Base-by-base conservation (phyloP, 2,329 filamentous ascomycete genomes). In the Xylariaceae sp. region DNA sequence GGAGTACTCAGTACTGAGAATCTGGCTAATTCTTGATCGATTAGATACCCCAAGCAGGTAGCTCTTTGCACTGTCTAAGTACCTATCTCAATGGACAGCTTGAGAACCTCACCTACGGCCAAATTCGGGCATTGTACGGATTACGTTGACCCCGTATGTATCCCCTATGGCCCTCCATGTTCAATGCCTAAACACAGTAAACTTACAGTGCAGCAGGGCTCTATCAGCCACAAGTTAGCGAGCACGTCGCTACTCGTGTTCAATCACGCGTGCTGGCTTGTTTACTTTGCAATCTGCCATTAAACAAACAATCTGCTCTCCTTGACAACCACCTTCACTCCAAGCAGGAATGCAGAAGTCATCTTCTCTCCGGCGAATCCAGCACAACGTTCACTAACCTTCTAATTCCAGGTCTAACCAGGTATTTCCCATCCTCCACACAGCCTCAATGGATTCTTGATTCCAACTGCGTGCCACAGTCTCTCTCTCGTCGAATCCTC, bases 281-380 rank as follows among this genome's bases (percentile, higher is more conserved):
- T 65, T 65, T 65, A 62, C 37, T 42, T 42, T 13, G 37, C 37
- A 42, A 30, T 30, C 23, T 5, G 23, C 37, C 37, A 42, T 59
- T 63, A 51, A 61, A 65, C 61, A 63, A 63, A 53, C 15, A 45
- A 47, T 39, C n/a, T 53, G n/a, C 10, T 57, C 55, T 47, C 37
- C 56, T 61, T 13, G 62, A 62, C 57, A 60, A 62, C 62, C 55
- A 60, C 34, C 9, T 49, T 23, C 17, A 35, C 17, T 9, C 17
- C 55, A 30, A 13, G 45, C 35, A 11, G 42, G 53, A 55, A 59
- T 53, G 55, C 34, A 37, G 44, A 35, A 52, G n/a, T 55, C 58
- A 51, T 56, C 23, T 30, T 48, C 51, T 55, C 30, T 50, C 54
- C 51, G 53, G 53, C 55, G 48, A 56, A 57, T 45, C 51, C 58